Conservation (phyloP, 305 asterid genomes). For the Nicotiana rustica region DNA sequence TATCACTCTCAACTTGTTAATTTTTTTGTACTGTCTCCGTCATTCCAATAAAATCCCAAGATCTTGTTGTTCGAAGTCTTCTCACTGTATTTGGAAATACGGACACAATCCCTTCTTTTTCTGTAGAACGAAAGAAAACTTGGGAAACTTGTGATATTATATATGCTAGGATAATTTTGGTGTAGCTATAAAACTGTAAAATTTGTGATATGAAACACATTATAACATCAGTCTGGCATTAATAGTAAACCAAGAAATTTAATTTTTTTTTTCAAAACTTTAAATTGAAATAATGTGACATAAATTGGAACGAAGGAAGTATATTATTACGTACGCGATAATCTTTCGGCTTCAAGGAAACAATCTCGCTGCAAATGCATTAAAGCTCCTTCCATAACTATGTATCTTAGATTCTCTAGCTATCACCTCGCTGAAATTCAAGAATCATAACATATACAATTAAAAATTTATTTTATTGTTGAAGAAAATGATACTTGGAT, state of each 20-base stretch:
- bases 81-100: slow-evolving; percentile 62
- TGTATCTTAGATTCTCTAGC: slow-evolving; percentile 47
- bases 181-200: too few species aligned
- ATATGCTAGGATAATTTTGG: too few species aligned
- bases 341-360: slow-evolving; percentile 43
- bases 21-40: slow-evolving; percentile 51
- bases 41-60: slow-evolving; percentile 85
- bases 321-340: neutral
- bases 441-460: neutral
- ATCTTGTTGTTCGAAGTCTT: slow-evolving; percentile 71
- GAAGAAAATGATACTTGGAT: neutral
- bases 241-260: too few species aligned
- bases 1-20: slow-evolving; percentile 53
- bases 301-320: too few species aligned
- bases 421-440: slow-evolving; percentile 34
- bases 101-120: slow-evolving; percentile 67
- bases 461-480: neutral
- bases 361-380: slow-evolving; percentile 42
- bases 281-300: too few species aligned
- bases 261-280: too few species aligned
- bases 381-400: slow-evolving; percentile 46
- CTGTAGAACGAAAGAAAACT: slow-evolving; percentile 33
- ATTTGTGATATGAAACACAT: too few species aligned
- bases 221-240: too few species aligned
- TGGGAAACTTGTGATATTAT: too few species aligned